Conservation (phyloP, 1,284 basidiomycete genomes). For the Sporisorium iseilematis-ciliati region DNA sequence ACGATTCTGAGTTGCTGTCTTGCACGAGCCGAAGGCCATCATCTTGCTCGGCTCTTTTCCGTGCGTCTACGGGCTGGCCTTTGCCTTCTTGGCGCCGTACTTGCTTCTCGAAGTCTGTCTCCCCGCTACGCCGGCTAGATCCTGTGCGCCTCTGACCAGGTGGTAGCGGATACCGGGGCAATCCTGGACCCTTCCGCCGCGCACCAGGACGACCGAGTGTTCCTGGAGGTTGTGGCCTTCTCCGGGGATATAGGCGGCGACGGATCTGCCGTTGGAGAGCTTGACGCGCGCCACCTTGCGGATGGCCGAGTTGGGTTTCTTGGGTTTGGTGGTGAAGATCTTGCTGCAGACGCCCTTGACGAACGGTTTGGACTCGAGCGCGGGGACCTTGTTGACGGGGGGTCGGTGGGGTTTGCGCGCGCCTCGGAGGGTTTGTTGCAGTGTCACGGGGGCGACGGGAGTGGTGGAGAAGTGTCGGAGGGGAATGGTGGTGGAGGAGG, state of each 20-base stretch:
- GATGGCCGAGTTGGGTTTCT: constrained; percentile 98
- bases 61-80: constrained; percentile 67
- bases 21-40: too few species aligned
- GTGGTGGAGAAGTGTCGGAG: constrained; percentile 55
- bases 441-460: constrained; percentile 50
- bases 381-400: constrained; percentile 69
- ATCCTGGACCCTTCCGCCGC: constrained; percentile 96
- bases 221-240: constrained; percentile 99
- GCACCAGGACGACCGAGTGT: constrained; percentile 91
- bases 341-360: constrained; percentile 69
- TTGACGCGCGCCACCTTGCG: constrained; percentile 96
- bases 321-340: constrained; percentile 77
- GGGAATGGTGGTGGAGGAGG: neutral
- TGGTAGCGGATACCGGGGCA: constrained; percentile 84
- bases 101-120: constrained; percentile 85
- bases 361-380: constrained; percentile 65
- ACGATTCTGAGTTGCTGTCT: too few species aligned
- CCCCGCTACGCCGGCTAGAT: constrained; percentile 90
- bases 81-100: constrained; percentile 94
- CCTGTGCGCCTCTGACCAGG: constrained; percentile 90
- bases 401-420: constrained; percentile 65
- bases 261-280: constrained; percentile 86
- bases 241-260: constrained; percentile 94
- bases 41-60: too few species aligned
- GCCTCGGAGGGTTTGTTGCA: constrained; percentile 67